Percentiles rank a stretch among this genome's conserved stretches.
Conservation (phyloP, 768 basidiomycete genomes). For the Butyriboletus loyo region DNA sequence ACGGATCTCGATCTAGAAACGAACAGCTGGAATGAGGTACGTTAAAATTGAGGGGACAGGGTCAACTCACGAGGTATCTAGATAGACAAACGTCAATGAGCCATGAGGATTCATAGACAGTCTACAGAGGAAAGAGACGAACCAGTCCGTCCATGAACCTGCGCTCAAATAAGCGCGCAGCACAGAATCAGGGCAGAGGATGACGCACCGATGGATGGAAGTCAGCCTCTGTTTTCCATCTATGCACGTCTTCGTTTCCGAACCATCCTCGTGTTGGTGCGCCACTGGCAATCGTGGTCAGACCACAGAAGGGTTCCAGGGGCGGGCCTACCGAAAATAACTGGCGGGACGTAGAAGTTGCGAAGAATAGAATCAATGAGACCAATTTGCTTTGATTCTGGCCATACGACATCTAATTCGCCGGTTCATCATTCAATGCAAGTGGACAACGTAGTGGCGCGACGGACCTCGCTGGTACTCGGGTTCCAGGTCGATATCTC, state of each 20-base stretch:
- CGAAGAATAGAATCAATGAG: slow-evolving; percentile 77
- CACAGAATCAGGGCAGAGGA: background rate
- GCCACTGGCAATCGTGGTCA: slow-evolving; percentile 37
- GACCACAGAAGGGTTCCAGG: background rate
- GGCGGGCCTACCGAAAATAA: slow-evolving; percentile 60
- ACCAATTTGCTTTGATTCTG: slow-evolving; percentile 68
- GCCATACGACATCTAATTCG: slow-evolving; percentile 70
- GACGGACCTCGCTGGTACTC: slow-evolving; percentile 72
- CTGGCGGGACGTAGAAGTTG: slow-evolving; percentile 77
- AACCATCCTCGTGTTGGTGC: slow-evolving; percentile 54
- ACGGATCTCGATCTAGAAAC: slow-evolving; percentile 45
- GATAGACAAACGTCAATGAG: slow-evolving; percentile 5
- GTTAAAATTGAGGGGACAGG: background rate
- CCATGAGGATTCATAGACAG: background rate
- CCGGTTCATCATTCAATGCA: background rate
- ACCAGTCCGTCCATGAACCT: slow-evolving; percentile 74
- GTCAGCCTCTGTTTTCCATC: slow-evolving; percentile 83
- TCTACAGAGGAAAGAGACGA: slow-evolving; percentile 25
- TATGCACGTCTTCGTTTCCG: slow-evolving; percentile 64
- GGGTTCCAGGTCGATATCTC: slow-evolving; percentile 67
- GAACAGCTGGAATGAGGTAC: background rate
- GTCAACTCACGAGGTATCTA: slow-evolving; percentile 55
- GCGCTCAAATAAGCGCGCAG: background rate
- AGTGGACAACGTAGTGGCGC: background rate
- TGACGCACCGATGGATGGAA: slow-evolving; percentile 61